Base-by-base conservation (phyloP, 2,329 filamentous ascomycete species). In the Calonectria montana region DNA sequence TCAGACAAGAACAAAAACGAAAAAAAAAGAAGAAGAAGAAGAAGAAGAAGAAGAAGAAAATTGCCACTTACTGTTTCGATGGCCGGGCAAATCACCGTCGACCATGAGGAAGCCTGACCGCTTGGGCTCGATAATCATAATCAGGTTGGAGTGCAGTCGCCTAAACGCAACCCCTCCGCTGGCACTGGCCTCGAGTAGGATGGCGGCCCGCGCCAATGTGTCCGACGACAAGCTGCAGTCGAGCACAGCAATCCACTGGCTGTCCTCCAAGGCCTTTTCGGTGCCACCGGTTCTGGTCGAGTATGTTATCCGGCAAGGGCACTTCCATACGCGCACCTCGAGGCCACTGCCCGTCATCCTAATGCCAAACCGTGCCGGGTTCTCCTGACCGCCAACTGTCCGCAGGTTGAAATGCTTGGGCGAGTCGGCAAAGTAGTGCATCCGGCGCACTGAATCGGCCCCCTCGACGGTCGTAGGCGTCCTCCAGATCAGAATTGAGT, bases 401-500 rank as follows among this genome's bases (percentile, higher is more conserved):
- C 77, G 72, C 12, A 79, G 45, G 71, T 79, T 79, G 53, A 79
- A 79, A 73, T 77, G 72, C 48, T 67, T 69, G 12, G 77, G 77
- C 48, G 73, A 76, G 39, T 79, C 77, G 23, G 77, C 76, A 43
- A 79, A 66, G 67, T 73, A 79, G 63, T 78, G 77, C 75, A 74
- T 75, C 48, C 75, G 72, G 50, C 76, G 75, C 18, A 67, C 37
- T 16, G 74, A 72, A 47, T 73, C 73, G 8, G 55, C 21, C 10
- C 27, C 47, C 47, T 71, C 12, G 55, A 70, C 31, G 62, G 67
- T 18, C 69, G 55, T 35, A 16, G 77, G 70, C 67, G 72, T 76
- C 25, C 77, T 69, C 77, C 77, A 82, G 7, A 79, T 79, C 13
- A 85, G 82, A 2, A 85, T 73, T 6, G 79, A 82, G 35, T 84